Evolutionary conservation across 2,329 filamentous ascomycete genomes (phyloP).

Genomic region (Talaromyces funiculosus): DNA sequence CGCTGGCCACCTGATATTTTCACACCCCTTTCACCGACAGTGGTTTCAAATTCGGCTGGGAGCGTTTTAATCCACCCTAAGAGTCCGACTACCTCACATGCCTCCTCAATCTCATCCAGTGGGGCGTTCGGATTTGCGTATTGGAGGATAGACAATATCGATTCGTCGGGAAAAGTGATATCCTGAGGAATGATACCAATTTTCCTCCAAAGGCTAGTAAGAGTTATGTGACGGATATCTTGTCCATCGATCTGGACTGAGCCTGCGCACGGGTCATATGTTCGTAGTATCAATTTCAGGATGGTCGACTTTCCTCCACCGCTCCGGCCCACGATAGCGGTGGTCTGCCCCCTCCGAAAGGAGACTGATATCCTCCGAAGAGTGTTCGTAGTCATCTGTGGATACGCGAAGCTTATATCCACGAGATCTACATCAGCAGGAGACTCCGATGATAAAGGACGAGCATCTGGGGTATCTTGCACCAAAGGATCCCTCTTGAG

Average conservation of each 20-base stretch:
- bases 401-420: too few relatives aligned
- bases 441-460: background rate
- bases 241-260: constrained; percentile 25
- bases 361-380: too few relatives aligned
- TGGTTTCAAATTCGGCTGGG: too few relatives aligned
- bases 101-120: constrained; percentile 20
- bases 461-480: background rate
- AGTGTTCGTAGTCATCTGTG: too few relatives aligned
- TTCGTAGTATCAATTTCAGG: constrained; percentile 31
- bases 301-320: constrained; percentile 50
- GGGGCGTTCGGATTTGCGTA: constrained; percentile 37
- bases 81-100: constrained; percentile 5
- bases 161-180: constrained; percentile 46
- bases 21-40: too few relatives aligned
- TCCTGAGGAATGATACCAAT: constrained; percentile 47
- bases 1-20: too few relatives aligned
- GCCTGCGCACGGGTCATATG: constrained; percentile 32
- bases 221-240: constrained; percentile 29
- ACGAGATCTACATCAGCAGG: background rate
- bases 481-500: background rate
- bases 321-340: constrained; percentile 45
- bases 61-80: too few relatives aligned
- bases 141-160: constrained; percentile 51
- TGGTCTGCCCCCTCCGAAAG: constrained; percentile 24
- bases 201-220: constrained; percentile 30